phyloP scores from a whole-genome alignment of 148 eudicot species.

The Euryodendron excelsum region DNA sequence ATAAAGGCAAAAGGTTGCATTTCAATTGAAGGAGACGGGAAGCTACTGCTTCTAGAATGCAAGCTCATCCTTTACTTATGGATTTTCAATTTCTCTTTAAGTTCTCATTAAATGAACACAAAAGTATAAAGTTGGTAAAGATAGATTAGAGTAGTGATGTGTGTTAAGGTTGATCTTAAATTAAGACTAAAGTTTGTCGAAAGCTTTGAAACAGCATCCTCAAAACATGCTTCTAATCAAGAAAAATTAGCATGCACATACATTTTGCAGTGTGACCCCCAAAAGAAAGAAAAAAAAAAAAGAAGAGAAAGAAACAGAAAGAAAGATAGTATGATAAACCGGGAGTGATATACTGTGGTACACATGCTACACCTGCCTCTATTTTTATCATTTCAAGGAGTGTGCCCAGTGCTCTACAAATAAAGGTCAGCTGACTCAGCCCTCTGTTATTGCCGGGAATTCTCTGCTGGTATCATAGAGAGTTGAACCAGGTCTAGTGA shows the following conservation, averaged over 20 bases:
- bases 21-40: too few relatives aligned
- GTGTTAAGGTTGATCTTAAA: not conserved
- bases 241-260: not conserved
- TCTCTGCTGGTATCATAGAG: not conserved
- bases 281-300: too few relatives aligned
- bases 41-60: too few relatives aligned
- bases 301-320: not conserved
- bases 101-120: not conserved
- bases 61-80: too few relatives aligned
- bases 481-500: not conserved
- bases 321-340: not conserved
- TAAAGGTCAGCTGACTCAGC: too few relatives aligned
- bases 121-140: not conserved
- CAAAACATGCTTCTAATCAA: not conserved
- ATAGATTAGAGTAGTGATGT: not conserved
- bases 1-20: too few relatives aligned
- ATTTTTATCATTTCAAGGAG: not conserved
- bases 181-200: not conserved
- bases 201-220: not conserved
- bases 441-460: not conserved
- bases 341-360: not conserved
- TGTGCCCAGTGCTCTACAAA: not conserved
- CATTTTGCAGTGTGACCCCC: not conserved
- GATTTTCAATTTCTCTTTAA: not conserved
- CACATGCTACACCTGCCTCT: not conserved